Percentiles rank a stretch among this genome's conserved stretches.
Evolutionary conservation across 768 basidiomycete genomes (phyloP).

Genomic region (Hygrocybe coccinea): DNA sequence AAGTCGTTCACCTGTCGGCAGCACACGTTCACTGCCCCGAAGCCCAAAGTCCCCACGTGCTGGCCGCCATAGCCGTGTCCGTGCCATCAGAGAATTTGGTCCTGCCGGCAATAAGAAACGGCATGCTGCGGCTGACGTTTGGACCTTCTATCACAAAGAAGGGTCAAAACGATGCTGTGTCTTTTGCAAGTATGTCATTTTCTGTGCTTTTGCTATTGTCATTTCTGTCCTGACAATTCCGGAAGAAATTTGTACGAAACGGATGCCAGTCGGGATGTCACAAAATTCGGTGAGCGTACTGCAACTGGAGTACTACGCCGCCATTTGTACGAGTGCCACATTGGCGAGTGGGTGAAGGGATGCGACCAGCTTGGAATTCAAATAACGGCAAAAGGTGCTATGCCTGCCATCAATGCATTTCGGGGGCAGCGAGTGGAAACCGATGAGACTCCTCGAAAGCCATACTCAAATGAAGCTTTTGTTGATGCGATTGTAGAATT

Average conservation of each 20-base stretch:
- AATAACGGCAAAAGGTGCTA: slow-evolving; percentile 17
- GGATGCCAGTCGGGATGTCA: too few relatives aligned
- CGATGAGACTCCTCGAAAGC: slow-evolving; percentile 1
- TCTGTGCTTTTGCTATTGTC: too few relatives aligned
- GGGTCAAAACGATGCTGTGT: not conserved
- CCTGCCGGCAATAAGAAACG: not conserved
- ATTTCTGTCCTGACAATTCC: too few relatives aligned
- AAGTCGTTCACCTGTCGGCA: not conserved
- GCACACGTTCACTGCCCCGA: not conserved
- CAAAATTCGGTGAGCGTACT: not conserved
- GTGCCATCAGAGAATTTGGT: not conserved
- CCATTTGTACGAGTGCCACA: slow-evolving; percentile 12
- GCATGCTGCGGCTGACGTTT: not conserved
- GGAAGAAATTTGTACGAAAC: too few relatives aligned
- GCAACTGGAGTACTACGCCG: slow-evolving; percentile 4
- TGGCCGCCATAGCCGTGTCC: not conserved
- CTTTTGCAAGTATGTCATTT: slow-evolving; percentile 3
- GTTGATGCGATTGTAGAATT: slow-evolving; percentile 27
- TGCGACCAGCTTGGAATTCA: slow-evolving; percentile 20
- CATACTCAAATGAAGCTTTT: slow-evolving; percentile 23
- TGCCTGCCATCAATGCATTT: slow-evolving; percentile 10
- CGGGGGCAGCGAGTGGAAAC: not conserved
- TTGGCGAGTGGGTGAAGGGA: slow-evolving; percentile 17
- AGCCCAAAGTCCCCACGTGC: not conserved
- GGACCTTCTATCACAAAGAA: not conserved